These are phyloP conservation scores for Domatiomyces globalis DNA, from an alignment of 2,329 filamentous ascomycete genomes.

Conservation along the genomic window DNA sequence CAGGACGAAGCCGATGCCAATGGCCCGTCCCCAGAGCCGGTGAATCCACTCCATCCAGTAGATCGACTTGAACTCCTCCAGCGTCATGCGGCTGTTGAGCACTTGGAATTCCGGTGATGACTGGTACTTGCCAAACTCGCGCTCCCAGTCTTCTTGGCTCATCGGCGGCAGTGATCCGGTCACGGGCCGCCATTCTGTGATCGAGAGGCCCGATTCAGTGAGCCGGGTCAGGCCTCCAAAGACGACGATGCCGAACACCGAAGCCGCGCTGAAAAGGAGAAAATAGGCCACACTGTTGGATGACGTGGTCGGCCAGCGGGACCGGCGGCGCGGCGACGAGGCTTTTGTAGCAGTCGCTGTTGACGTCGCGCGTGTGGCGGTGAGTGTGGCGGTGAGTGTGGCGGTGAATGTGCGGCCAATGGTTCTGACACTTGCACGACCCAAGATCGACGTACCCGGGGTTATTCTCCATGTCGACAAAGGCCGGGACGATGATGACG, in stretches of 20 bases:
- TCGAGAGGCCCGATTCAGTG: constrained; percentile 92
- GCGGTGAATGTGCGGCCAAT: neutral
- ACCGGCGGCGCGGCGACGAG: constrained; percentile 1
- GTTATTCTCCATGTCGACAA: neutral
- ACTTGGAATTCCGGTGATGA: constrained; percentile 83
- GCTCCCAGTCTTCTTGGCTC: constrained; percentile 68
- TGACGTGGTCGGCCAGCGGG: constrained; percentile 45
- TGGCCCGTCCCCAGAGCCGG: constrained; percentile 81
- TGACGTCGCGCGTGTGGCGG: constrained; percentile 4
- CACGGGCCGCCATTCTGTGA: constrained; percentile 96
- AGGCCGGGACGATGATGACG: neutral
- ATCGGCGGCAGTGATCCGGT: constrained; percentile 81
- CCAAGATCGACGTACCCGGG: neutral
- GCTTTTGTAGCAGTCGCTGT: neutral
- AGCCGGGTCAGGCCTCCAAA: constrained; percentile 86
- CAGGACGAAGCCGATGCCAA: constrained; percentile 77
- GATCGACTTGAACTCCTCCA: constrained; percentile 93
- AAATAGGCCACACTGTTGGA: constrained; percentile 75
- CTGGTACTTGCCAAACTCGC: constrained; percentile 84
- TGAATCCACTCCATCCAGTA: constrained; percentile 99
- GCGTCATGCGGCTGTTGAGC: constrained; percentile 82
- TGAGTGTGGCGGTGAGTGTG: constrained; percentile 8
- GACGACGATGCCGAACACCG: constrained; percentile 92
- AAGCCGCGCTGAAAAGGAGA: constrained; percentile 78
- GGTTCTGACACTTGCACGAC: constrained; percentile 1